Evolutionary conservation across 441 rosid species (phyloP).

Genomic region (Gossypium trilobum): DNA sequence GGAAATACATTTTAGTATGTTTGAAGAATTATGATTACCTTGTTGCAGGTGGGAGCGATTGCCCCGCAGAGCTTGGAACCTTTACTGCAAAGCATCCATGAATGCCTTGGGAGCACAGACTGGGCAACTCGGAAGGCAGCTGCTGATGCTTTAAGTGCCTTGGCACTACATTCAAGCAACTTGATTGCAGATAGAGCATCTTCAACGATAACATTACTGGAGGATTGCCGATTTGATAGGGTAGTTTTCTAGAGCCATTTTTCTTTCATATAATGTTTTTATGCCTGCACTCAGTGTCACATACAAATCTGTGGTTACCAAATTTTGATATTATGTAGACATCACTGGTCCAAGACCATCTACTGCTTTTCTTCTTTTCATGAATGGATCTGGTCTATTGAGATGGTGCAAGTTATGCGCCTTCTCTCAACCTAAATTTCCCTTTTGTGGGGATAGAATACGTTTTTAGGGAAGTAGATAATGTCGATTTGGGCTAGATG

Average conservation of each 20-base stretch:
- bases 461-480: neutral
- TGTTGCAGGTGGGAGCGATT: conserved; percentile 79
- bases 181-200: conserved; percentile 57
- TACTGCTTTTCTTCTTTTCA: neutral
- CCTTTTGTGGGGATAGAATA: neutral
- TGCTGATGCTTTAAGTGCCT: conserved; percentile 65
- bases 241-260: conserved; percentile 25
- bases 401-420: neutral
- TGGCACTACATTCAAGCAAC: conserved; percentile 73
- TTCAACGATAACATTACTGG: conserved; percentile 61
- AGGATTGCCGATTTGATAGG: conserved; percentile 90
- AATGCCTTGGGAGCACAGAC: conserved; percentile 84
- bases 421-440: neutral
- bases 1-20: neutral
- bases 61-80: conserved; percentile 73
- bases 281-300: neutral
- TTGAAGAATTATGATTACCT: neutral
- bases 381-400: neutral
- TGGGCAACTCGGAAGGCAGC: conserved; percentile 98
- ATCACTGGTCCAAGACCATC: neutral
- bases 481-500: neutral
- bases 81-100: conserved; percentile 73
- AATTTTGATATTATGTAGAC: neutral
- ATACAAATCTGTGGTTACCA: neutral
- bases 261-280: neutral